These are phyloP conservation scores for Malassezia brasiliensis DNA, from an alignment of 1,284 basidiomycete species.

Conservation along the genomic window DNA sequence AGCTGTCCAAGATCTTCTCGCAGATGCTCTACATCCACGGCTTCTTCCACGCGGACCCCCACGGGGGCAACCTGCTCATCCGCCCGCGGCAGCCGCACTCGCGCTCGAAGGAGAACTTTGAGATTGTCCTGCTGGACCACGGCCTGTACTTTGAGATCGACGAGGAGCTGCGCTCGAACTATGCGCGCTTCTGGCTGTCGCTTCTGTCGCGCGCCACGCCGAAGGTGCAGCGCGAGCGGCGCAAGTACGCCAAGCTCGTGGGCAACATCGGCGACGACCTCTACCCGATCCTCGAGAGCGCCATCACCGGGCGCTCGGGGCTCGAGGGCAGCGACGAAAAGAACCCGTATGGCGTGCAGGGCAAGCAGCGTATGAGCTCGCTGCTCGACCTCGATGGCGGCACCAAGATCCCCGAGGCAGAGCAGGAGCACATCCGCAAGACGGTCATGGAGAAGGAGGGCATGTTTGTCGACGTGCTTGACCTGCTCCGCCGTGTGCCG, in stretches of 20 bases:
- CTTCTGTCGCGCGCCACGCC: slow-evolving; percentile 38
- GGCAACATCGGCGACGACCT: slow-evolving; percentile 46
- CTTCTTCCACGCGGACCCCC: slow-evolving; percentile 50
- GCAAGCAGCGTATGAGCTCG: slow-evolving; percentile 27
- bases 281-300: slow-evolving; percentile 45
- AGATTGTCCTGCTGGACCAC: slow-evolving; percentile 46
- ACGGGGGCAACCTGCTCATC: slow-evolving; percentile 74
- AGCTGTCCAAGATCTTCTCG: slow-evolving; percentile 65
- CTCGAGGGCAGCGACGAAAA: slow-evolving; percentile 43
- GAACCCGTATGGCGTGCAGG: slow-evolving; percentile 40
- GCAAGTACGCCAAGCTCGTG: slow-evolving; percentile 40
- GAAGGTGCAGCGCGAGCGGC: slow-evolving; percentile 30
- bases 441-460: slow-evolving; percentile 48
- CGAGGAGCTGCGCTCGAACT: slow-evolving; percentile 38
- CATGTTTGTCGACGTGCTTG: slow-evolving; percentile 37
- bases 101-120: slow-evolving; percentile 43
- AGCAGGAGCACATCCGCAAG: slow-evolving; percentile 47
- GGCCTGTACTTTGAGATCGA: slow-evolving; percentile 48
- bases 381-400: slow-evolving; percentile 38
- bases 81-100: slow-evolving; percentile 43
- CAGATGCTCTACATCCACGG: slow-evolving; percentile 96
- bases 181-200: slow-evolving; percentile 46
- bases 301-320: slow-evolving; percentile 44
- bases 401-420: slow-evolving; percentile 29
- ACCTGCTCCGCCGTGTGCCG: slow-evolving; percentile 40